Percentiles rank a stretch among this genome's conserved stretches.
Conservation (phyloP, 129 eudicot genomes). For the Heracleum sosnowskyi region DNA sequence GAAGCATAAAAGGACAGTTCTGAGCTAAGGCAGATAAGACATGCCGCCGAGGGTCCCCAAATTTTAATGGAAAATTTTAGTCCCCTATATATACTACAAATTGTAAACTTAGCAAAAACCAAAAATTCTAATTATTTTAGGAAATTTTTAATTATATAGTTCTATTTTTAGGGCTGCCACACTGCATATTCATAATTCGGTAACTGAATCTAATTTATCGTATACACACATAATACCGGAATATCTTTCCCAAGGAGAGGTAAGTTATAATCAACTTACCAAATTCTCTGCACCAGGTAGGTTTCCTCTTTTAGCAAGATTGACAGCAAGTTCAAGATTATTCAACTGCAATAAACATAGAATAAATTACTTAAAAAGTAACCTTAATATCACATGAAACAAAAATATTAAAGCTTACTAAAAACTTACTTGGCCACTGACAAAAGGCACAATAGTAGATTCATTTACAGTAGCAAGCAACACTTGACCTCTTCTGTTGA, state of each 20-base stretch:
- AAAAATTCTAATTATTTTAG: neutral
- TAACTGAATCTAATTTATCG: neutral
- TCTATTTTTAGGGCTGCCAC: neutral
- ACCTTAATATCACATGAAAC: neutral
- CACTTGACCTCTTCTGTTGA: constrained; percentile 95
- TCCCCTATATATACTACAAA: neutral
- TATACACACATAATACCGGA: neutral
- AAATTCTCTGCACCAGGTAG: constrained; percentile 98
- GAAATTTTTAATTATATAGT: neutral
- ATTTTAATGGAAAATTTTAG: too few species aligned
- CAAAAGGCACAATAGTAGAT: constrained; percentile 86
- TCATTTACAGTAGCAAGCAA: constrained; percentile 97
- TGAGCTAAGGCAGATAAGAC: too few species aligned
- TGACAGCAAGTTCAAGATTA: constrained; percentile 99
- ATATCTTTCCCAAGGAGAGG: neutral
- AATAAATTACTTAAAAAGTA: neutral
- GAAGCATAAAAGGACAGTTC: neutral
- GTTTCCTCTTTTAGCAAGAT: constrained; percentile 99
- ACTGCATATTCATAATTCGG: neutral
- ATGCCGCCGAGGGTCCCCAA: too few species aligned
- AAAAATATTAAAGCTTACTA: constrained; percentile 1
- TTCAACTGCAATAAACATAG: constrained; percentile 50
- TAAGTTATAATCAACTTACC: constrained; percentile 35
- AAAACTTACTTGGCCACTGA: constrained; percentile 88
- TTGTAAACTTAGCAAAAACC: neutral